Conservation (phyloP, 768 basidiomycete species). For the Cantharellus anzutake region DNA sequence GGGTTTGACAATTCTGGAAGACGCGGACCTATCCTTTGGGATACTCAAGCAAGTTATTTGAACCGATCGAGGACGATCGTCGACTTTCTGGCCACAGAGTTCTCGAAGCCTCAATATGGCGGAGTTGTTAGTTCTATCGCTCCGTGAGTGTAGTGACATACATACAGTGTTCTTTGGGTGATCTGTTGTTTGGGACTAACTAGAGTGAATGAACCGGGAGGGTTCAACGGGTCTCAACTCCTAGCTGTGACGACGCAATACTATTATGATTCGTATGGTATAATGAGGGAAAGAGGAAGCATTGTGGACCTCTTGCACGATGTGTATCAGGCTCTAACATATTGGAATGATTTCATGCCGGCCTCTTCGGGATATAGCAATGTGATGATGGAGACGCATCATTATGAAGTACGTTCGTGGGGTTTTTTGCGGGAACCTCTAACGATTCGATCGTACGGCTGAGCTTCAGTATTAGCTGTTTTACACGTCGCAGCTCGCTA, state of each 20-base stretch:
- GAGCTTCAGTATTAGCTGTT: conserved; percentile 27
- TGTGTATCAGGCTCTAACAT: conserved; percentile 56
- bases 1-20: conserved; percentile 79
- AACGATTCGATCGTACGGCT: not conserved
- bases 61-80: conserved; percentile 49
- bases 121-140: conserved; percentile 48
- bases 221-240: conserved; percentile 28
- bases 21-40: conserved; percentile 38
- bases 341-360: conserved; percentile 44
- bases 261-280: conserved; percentile 43
- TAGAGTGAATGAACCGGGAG: conserved; percentile 56
- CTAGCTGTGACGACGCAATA: conserved; percentile 31
- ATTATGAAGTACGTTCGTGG: conserved; percentile 35
- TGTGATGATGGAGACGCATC: conserved; percentile 38
- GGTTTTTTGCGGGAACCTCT: not conserved
- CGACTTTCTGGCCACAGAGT: conserved; percentile 34
- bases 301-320: conserved; percentile 53
- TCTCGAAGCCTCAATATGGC: conserved; percentile 23
- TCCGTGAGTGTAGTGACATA: conserved; percentile 16
- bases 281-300: conserved; percentile 38
- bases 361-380: conserved; percentile 30
- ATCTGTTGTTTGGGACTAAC: not conserved
- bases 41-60: conserved; percentile 42
- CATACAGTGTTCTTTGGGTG: not conserved
- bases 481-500: conserved; percentile 33